A percentile compares a stretch with the other conserved stretches of the same genome.
Conservation (phyloP, 1,139 yeast genomes). For the Candida sojae region DNA sequence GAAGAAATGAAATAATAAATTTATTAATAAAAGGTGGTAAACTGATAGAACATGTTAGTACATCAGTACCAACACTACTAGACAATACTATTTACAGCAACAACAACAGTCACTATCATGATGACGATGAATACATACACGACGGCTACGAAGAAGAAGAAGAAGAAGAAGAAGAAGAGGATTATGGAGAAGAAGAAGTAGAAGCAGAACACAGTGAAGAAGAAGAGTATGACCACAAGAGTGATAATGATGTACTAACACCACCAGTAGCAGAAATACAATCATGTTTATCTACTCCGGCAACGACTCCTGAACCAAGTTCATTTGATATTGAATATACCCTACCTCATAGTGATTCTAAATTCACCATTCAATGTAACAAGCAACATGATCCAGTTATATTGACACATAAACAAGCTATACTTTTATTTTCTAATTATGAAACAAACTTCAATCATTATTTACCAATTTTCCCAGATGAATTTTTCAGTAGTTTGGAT, state of each 20-base stretch:
- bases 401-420: conserved; percentile 30
- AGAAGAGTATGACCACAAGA: background rate
- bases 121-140: background rate
- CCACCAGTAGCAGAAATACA: conserved; percentile 33
- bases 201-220: background rate
- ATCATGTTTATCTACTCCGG: conserved; percentile 26
- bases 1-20: conserved; percentile 27
- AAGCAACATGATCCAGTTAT: conserved; percentile 20
- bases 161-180: background rate
- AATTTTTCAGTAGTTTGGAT: conserved; percentile 30
- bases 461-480: conserved; percentile 44
- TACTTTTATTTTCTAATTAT: conserved; percentile 30
- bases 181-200: background rate
- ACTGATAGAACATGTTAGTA: conserved; percentile 8
- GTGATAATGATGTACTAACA: conserved; percentile 11
- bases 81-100: background rate
- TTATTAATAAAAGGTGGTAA: conserved; percentile 23
- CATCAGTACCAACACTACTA: conserved; percentile 7
- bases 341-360: conserved; percentile 6
- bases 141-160: background rate
- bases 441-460: conserved; percentile 33
- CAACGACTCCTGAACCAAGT: conserved; percentile 8
- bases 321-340: background rate
- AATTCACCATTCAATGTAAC: conserved; percentile 11
- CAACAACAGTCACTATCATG: background rate